Conservation (phyloP, 2,329 filamentous ascomycete species). For the Dactylellina parvicollis region DNA sequence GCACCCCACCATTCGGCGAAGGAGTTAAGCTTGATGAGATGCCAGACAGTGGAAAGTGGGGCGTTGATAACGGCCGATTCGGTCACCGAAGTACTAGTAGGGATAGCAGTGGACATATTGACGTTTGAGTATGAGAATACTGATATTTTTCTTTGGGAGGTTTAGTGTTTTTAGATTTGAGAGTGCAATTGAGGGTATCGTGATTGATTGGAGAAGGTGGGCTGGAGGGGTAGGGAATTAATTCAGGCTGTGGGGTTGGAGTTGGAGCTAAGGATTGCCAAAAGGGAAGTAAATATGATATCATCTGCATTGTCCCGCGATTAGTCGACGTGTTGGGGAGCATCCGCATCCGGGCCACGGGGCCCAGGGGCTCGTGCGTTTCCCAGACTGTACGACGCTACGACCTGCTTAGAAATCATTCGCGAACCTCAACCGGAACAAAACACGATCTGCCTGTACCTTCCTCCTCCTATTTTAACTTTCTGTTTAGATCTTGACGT, state of each 20-base stretch:
- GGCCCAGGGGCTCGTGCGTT: too few species aligned
- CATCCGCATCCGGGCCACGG: constrained; percentile 16
- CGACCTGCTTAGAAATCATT: too few species aligned
- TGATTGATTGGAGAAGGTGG: not conserved
- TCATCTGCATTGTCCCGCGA: constrained; percentile 35
- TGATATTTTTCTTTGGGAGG: too few species aligned
- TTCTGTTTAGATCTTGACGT: too few species aligned
- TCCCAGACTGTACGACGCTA: constrained; percentile 21
- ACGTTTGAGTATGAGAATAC: not conserved
- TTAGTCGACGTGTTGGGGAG: constrained; percentile 25
- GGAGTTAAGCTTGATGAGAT: constrained; percentile 77
- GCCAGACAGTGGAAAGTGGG: constrained; percentile 74
- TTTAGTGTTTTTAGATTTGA: too few species aligned
- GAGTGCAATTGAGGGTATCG: too few species aligned
- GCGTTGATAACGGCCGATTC: constrained; percentile 76
- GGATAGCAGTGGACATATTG: constrained; percentile 64
- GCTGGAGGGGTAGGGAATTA: too few species aligned
- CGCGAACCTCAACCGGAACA: too few species aligned
- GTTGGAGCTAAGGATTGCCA: constrained; percentile 6
- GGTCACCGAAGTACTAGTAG: constrained; percentile 73
- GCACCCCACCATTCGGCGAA: constrained; percentile 75
- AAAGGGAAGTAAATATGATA: constrained; percentile 21
- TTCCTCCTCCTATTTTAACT: too few species aligned
- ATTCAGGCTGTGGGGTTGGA: not conserved
- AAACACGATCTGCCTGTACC: too few species aligned